Base-by-base conservation (phyloP, 2,329 filamentous ascomycete genomes). In the Scedosporium aurantiacum region DNA sequence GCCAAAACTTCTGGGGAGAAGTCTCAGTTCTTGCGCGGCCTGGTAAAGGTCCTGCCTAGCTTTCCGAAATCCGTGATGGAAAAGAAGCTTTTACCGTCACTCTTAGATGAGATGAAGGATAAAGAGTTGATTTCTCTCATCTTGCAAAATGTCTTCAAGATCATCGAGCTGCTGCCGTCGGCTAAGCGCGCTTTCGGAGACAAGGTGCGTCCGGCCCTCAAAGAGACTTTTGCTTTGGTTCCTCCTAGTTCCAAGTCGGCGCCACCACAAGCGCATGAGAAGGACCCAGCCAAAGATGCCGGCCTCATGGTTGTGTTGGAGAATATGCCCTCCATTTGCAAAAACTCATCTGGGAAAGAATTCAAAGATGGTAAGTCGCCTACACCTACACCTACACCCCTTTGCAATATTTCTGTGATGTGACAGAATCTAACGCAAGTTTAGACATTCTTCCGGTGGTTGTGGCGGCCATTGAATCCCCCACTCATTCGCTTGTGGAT, bases 51-150 rank as follows among this genome's bases (percentile, higher is more conserved):
- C 10, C 75, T 99, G 62, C 88, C 90, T 0, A 94, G 94, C 40
- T 99, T 99, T 68, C 94, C 94, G 2, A 91, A 89, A 64, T 91
- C 90, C 0, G 92, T 99, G 1, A 84, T 97, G 71, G 94, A 97
- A 70, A 96, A 91, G 76, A 99, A 99, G 73, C 81, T 99, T 6
- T 76, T 99, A 2, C 91, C 91, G 0, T 92, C 89, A 0, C 74
- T 99, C 55, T 76, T 99, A 2, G 94, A 99, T 61, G 93, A 99
- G 73, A 85, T 91, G 72, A 97, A 99, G 70, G 94, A 99, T 68
- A 87, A 85, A 58, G 92, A 96, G 52, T 79, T 97, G 1, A 77
- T 97, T 4, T 87, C 92, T 0, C 76, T 93, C 50, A 91, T 97
- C 41, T 75, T 99, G 21, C 90, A 94, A 63, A 97, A 97, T 65